These are phyloP conservation scores for Cryptococcus sp. DNA, from an alignment of 1,284 basidiomycete genomes.

Conservation along the genomic window DNA sequence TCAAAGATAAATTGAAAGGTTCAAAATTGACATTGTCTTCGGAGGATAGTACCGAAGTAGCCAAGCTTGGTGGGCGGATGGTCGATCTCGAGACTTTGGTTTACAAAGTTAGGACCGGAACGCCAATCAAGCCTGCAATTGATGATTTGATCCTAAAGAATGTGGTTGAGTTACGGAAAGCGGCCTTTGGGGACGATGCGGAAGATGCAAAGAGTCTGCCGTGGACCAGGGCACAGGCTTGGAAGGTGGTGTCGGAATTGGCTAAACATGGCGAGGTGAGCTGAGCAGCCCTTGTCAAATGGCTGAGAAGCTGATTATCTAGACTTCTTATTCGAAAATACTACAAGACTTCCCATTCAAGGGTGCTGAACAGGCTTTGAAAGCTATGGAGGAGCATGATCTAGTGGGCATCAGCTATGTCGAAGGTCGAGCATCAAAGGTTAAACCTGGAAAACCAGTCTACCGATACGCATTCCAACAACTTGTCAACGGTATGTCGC, in stretches of 20 bases:
- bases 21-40: slow-evolving; percentile 19
- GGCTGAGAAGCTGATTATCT: not conserved
- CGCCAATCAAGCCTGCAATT: slow-evolving; percentile 70
- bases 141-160: slow-evolving; percentile 79
- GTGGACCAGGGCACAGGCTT: slow-evolving; percentile 85
- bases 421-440: slow-evolving; percentile 76
- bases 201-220: slow-evolving; percentile 76
- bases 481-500: slow-evolving; percentile 64
- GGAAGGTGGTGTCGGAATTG: slow-evolving; percentile 74
- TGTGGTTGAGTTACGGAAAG: slow-evolving; percentile 80
- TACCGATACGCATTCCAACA: slow-evolving; percentile 78
- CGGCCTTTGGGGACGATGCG: slow-evolving; percentile 84
- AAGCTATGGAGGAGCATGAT: slow-evolving; percentile 85
- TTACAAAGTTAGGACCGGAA: slow-evolving; percentile 75
- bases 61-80: slow-evolving; percentile 77
- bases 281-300: slow-evolving; percentile 10
- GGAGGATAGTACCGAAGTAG: slow-evolving; percentile 58
- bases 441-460: slow-evolving; percentile 86
- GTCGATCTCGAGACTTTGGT: slow-evolving; percentile 61
- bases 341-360: slow-evolving; percentile 87
- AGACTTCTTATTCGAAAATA: slow-evolving; percentile 78
- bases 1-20: slow-evolving; percentile 65
- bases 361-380: slow-evolving; percentile 74
- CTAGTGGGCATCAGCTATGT: slow-evolving; percentile 72
- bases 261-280: slow-evolving; percentile 65